Evolutionary conservation across 179 eudicot species (phyloP).

Genomic region (Silene vulgaris): DNA sequence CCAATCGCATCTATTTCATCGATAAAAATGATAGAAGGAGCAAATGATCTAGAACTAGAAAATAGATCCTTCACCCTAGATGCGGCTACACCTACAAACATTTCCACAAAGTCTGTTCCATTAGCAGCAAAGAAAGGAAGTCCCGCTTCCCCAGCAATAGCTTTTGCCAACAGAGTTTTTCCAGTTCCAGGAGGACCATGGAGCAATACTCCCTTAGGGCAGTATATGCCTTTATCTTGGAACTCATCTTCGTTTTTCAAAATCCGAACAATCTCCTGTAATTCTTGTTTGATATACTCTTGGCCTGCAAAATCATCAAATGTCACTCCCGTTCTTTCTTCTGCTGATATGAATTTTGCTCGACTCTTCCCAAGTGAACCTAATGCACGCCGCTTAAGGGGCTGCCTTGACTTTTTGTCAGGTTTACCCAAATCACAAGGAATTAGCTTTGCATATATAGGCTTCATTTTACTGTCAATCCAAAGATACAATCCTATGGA

Average conservation of each 20-base stretch:
- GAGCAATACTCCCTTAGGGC: slow-evolving; percentile 91
- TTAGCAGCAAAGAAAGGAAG: slow-evolving; percentile 90
- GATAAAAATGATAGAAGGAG: slow-evolving; percentile 87
- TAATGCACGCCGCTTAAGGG: slow-evolving; percentile 53
- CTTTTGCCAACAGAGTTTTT: slow-evolving; percentile 85
- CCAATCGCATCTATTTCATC: slow-evolving; percentile 99
- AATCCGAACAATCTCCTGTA: slow-evolving; percentile 78
- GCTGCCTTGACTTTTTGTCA: slow-evolving; percentile 45
- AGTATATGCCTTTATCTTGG: slow-evolving; percentile 74
- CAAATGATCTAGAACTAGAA: slow-evolving; percentile 73
- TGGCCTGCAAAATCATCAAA: slow-evolving; percentile 96
- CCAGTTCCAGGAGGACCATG: slow-evolving; percentile 99
- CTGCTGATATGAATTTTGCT: slow-evolving; percentile 92
- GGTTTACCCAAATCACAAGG: slow-evolving; percentile 80
- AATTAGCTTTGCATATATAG: slow-evolving; percentile 79
- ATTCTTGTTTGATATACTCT: slow-evolving; percentile 83
- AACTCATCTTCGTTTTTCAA: slow-evolving; percentile 80
- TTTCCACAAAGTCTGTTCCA: slow-evolving; percentile 97
- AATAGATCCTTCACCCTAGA: slow-evolving; percentile 92
- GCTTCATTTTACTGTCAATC: slow-evolving; percentile 71
- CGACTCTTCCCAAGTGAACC: slow-evolving; percentile 95
- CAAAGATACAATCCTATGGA: slow-evolving; percentile 61
- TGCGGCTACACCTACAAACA: slow-evolving; percentile 97
- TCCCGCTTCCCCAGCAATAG: slow-evolving; percentile 96
- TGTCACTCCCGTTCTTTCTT: slow-evolving; percentile 85